Conservation (phyloP, 352 stramenopile species). For the Blastocystis sp. region DNA sequence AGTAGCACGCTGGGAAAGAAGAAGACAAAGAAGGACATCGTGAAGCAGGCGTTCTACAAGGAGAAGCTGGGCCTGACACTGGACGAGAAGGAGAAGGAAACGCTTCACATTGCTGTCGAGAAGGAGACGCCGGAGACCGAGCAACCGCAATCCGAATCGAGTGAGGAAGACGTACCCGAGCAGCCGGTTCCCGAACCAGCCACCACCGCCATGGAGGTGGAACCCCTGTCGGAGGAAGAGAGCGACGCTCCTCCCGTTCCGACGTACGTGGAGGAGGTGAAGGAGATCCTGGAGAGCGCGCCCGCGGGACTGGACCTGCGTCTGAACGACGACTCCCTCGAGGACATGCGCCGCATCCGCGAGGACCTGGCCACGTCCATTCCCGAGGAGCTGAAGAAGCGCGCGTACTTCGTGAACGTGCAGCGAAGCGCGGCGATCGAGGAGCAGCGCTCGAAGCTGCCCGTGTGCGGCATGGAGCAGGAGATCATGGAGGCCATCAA, state of each 20-base stretch:
- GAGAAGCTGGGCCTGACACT: constrained; percentile 71
- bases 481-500: constrained; percentile 97
- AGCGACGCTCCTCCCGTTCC: constrained; percentile 19
- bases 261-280: constrained; percentile 57
- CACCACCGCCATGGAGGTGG: constrained; percentile 19
- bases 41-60: constrained; percentile 74
- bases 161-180: constrained; percentile 1
- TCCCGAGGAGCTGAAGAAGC: constrained; percentile 73
- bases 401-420: constrained; percentile 71
- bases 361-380: constrained; percentile 78
- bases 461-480: constrained; percentile 95
- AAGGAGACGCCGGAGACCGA: not conserved
- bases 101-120: constrained; percentile 8
- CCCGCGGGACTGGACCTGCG: constrained; percentile 15
- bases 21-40: constrained; percentile 39
- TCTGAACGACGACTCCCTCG: constrained; percentile 67
- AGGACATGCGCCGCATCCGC: constrained; percentile 78
- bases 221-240: not conserved
- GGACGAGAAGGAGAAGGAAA: constrained; percentile 38
- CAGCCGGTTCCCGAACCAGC: not conserved
- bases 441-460: constrained; percentile 90
- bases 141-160: not conserved
- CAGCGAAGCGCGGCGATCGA: constrained; percentile 85
- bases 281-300: not conserved
- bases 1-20: constrained; percentile 71